Evolutionary conservation across 140 eudicot genomes (phyloP).

Genomic region (Oenanthe javanica): DNA sequence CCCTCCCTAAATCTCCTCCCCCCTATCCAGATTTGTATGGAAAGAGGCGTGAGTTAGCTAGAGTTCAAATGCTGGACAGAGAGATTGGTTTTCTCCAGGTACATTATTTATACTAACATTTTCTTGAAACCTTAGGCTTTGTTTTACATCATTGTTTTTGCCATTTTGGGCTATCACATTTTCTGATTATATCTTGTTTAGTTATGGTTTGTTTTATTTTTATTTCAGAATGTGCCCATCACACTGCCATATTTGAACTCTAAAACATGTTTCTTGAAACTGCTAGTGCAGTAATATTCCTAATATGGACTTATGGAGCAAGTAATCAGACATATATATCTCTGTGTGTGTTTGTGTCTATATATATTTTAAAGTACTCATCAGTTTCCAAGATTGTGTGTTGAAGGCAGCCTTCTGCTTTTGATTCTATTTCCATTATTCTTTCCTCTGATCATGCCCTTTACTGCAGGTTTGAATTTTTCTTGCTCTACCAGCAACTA

Average conservation of each 20-base stretch:
- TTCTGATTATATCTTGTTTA: background rate
- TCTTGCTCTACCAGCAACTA: background rate
- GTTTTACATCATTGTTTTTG: background rate
- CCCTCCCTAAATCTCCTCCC: conserved; percentile 89
- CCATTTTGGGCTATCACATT: conserved; percentile 9
- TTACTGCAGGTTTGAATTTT: background rate
- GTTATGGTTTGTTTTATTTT: background rate
- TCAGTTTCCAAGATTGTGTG: conserved; percentile 2
- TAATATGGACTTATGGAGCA: too few relatives aligned
- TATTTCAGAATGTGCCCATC: conserved; percentile 4
- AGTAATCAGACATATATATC: too few relatives aligned
- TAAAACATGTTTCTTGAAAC: background rate
- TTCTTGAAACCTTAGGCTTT: background rate
- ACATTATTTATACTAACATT: background rate
- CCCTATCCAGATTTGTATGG: conserved; percentile 79
- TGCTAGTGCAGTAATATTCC: background rate
- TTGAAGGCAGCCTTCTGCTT: too few relatives aligned
- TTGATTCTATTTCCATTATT: background rate
- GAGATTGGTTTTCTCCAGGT: conserved; percentile 84
- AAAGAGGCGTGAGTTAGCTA: conserved; percentile 68
- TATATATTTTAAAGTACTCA: background rate
- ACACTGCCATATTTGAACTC: conserved; percentile 10
- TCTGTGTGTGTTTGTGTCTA: background rate
- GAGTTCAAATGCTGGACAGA: conserved; percentile 65
- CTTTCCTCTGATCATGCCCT: background rate